Conservation (phyloP, 345 rosid species). For the Gossypium sturtianum region DNA sequence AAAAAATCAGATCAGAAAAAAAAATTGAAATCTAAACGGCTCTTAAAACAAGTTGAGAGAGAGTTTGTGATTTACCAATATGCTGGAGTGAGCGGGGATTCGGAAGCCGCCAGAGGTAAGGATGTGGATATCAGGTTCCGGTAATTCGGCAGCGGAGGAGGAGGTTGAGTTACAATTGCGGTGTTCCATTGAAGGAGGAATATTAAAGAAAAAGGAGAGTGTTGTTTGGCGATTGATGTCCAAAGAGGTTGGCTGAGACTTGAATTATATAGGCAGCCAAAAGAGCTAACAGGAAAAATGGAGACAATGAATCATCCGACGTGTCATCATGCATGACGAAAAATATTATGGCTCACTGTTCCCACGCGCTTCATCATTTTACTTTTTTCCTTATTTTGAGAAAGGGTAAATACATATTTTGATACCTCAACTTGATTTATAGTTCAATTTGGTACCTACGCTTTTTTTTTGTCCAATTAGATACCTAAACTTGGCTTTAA, state of each 20-base stretch:
- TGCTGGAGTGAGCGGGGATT: constrained; percentile 57
- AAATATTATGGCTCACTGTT: neutral
- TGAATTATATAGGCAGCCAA: neutral
- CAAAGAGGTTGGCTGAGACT: neutral
- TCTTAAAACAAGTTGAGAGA: neutral
- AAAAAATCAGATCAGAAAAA: neutral
- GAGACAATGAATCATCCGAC: neutral
- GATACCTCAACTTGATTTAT: too few relatives aligned
- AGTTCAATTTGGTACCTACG: too few relatives aligned
- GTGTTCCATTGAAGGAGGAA: constrained; percentile 19
- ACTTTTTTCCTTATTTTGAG: neutral
- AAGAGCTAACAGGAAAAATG: neutral
- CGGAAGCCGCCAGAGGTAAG: constrained; percentile 66
- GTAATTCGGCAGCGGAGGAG: constrained; percentile 26
- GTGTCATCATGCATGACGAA: neutral
- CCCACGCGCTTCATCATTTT: constrained; percentile 6
- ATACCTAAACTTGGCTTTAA: too few relatives aligned
- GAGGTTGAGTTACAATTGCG: neutral
- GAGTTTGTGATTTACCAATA: constrained; percentile 40
- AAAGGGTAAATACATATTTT: neutral
- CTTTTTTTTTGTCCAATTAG: too few relatives aligned
- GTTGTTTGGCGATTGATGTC: neutral
- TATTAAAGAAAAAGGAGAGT: neutral
- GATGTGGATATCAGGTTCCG: constrained; percentile 53
- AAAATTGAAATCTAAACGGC: neutral